Base-by-base conservation (phyloP, 2,329 filamentous ascomycete genomes). In the Lachnellula subtilissima region DNA sequence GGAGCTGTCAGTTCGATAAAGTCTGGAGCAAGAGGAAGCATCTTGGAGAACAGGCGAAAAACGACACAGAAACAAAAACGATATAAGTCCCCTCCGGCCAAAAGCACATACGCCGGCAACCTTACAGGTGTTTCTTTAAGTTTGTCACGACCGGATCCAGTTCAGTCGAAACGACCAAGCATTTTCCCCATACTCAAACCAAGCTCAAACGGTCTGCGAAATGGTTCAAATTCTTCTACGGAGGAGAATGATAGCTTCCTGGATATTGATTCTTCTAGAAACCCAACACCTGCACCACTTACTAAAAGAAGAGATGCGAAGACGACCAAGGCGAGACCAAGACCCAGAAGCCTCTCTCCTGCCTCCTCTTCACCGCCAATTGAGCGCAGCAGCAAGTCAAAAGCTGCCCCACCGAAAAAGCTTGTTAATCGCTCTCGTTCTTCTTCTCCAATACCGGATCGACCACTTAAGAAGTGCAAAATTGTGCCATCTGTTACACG, bases 21-120 rank as follows among this genome's bases (percentile, higher is more conserved):
- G 23, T 17, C 45, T 28, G 12, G 12, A 14, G 28, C 12, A 23
- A 48, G 12, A 48, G 45, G 15, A 14, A 48, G 22, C 15, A 3
- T 32, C 22, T n/a, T n/a, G 11, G 15, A 17, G 42, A 45, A 12
- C 19, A 19, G 19, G 42, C 42, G 28, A 23, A 12, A 22, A 15
- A 11, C 17, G 50, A 15, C 19, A 28, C 53, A 57, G 25, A 55
- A 58, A 53, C 23, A n/a, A 19, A 60, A 50, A 35, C 39, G n/a
- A 23, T 56, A 50, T 28, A 65, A 48, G 51, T 57, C 54, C 5
- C 52, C 61, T 56, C 53, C 55, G 22, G 23, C 54, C 25, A 64
- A 60, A 17, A 63, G 49, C 47, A 58, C 60, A 23, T 70, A 69
- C 57, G 67, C 67, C 42, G 65, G 61, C 42, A 65, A 60, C 37